Percentiles rank a stretch among this genome's conserved stretches.
phyloP scores from a whole-genome alignment of 768 basidiomycete species.

The Nidularia pulvinata region DNA sequence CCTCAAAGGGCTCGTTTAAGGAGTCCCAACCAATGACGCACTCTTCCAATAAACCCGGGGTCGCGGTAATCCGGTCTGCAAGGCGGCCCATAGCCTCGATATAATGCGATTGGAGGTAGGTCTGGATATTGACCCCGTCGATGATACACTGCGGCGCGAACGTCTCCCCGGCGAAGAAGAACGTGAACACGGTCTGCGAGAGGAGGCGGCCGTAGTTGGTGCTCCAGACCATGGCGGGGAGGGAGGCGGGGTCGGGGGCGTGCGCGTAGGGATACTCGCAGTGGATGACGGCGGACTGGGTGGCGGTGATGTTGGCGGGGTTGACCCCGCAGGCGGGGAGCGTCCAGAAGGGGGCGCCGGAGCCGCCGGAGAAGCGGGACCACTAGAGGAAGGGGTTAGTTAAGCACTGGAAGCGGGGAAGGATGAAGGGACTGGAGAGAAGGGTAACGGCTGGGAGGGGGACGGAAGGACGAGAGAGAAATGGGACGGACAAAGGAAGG shows the following conservation, averaged over 20 bases:
- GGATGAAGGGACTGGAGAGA: conserved; percentile 1
- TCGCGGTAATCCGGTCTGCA: conserved; percentile 74
- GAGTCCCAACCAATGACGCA: conserved; percentile 98
- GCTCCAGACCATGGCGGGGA: conserved; percentile 97
- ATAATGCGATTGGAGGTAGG: conserved; percentile 80
- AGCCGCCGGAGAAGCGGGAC: conserved; percentile 95
- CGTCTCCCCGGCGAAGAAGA: conserved; percentile 90
- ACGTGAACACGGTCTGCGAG: conserved; percentile 87
- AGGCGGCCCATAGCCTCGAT: conserved; percentile 75
- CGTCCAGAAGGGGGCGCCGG: conserved; percentile 95
- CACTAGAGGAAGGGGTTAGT: conserved; percentile 51
- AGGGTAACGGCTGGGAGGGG: not conserved
- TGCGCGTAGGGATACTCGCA: conserved; percentile 79
- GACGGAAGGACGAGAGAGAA: not conserved
- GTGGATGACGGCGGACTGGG: conserved; percentile 85
- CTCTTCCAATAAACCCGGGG: conserved; percentile 73
- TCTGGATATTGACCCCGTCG: conserved; percentile 91
- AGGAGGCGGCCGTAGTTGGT: conserved; percentile 93
- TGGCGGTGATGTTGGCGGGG: conserved; percentile 81
- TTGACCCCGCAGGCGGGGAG: conserved; percentile 89
- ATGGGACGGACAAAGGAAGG: not conserved
- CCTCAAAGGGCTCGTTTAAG: conserved; percentile 94
- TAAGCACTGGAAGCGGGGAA: too few relatives aligned
- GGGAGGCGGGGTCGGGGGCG: conserved; percentile 62
- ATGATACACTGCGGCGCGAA: conserved; percentile 93